Evolutionary conservation across 2,329 filamentous ascomycete species (phyloP).

Genomic region (Paracamarosporium sp.): DNA sequence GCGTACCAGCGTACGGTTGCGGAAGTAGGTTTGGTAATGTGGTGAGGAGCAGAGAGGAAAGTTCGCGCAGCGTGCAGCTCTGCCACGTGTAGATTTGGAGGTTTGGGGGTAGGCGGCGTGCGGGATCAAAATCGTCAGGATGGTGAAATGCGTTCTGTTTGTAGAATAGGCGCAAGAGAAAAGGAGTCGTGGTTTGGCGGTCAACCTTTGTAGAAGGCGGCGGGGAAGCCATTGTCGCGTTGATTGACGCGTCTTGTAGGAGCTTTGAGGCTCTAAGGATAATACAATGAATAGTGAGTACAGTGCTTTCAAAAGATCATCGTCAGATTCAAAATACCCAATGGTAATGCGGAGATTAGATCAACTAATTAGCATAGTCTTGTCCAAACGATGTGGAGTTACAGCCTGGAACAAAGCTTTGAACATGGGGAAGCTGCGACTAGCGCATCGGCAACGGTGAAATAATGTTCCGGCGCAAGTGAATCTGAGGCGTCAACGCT

Average conservation of each 20-base stretch:
- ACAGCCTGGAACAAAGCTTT: background rate
- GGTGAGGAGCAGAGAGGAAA: conserved; percentile 76
- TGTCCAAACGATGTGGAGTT: too few relatives aligned
- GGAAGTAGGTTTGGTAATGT: conserved; percentile 74
- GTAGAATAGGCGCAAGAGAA: conserved; percentile 87
- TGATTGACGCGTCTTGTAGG: background rate
- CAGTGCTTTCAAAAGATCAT: background rate
- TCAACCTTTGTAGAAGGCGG: conserved; percentile 57
- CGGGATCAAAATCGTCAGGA: conserved; percentile 70
- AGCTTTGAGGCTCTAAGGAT: background rate
- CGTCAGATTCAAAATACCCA: background rate
- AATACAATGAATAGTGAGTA: background rate
- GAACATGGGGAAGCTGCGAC: background rate
- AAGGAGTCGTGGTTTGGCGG: conserved; percentile 76
- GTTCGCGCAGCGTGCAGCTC: conserved; percentile 79
- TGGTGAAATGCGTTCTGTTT: conserved; percentile 75
- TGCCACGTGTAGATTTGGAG: conserved; percentile 88
- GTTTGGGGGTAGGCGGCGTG: conserved; percentile 65
- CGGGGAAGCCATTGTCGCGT: conserved; percentile 40
- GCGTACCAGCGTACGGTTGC: conserved; percentile 76
- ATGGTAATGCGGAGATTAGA: background rate
- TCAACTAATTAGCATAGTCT: background rate
- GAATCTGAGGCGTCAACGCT: background rate
- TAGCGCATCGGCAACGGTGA: conserved; percentile 7
- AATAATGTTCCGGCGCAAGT: conserved; percentile 1